Conservation (phyloP, 2,329 filamentous ascomycete species). For the Bipolaris gigantea region DNA sequence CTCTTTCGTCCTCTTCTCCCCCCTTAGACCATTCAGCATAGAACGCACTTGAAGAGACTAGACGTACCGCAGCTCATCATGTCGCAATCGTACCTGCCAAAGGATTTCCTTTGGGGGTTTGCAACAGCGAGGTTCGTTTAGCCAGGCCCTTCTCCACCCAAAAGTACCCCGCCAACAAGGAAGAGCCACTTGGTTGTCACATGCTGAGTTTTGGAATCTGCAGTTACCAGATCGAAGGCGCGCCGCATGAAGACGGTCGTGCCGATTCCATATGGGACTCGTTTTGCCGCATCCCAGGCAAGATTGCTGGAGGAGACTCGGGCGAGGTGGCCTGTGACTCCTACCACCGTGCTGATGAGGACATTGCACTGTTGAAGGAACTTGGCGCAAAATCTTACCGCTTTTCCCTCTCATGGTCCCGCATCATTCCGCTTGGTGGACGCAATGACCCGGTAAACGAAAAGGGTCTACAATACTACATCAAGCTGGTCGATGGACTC, state of each 20-base stretch:
- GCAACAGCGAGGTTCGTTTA: constrained; percentile 47
- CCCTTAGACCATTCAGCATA: constrained; percentile 1
- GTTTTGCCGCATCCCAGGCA: constrained; percentile 79
- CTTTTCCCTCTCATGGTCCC: constrained; percentile 81
- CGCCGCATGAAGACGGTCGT: constrained; percentile 72
- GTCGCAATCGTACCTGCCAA: constrained; percentile 43
- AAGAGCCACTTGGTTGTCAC: constrained; percentile 4
- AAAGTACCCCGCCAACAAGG: constrained; percentile 26
- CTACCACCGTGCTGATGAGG: constrained; percentile 76
- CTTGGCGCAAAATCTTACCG: constrained; percentile 76
- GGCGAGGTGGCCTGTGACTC: constrained; percentile 83
- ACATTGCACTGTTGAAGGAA: constrained; percentile 75
- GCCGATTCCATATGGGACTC: constrained; percentile 86
- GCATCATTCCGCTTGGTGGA: constrained; percentile 83
- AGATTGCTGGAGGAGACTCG: constrained; percentile 76
- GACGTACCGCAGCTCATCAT: constrained; percentile 25
- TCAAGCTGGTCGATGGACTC: constrained; percentile 76
- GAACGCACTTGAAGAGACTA: neutral
- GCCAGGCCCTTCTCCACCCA: constrained; percentile 20
- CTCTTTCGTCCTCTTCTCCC: neutral
- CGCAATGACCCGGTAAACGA: constrained; percentile 81
- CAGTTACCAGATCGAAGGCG: constrained; percentile 88
- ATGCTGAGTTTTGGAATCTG: constrained; percentile 25
- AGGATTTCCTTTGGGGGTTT: constrained; percentile 48
- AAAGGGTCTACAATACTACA: constrained; percentile 75